Percentiles rank a stretch among this genome's conserved stretches.
phyloP scores from a whole-genome alignment of 2,329 filamentous ascomycete genomes.

The Conoideocrella luteorostrata region DNA sequence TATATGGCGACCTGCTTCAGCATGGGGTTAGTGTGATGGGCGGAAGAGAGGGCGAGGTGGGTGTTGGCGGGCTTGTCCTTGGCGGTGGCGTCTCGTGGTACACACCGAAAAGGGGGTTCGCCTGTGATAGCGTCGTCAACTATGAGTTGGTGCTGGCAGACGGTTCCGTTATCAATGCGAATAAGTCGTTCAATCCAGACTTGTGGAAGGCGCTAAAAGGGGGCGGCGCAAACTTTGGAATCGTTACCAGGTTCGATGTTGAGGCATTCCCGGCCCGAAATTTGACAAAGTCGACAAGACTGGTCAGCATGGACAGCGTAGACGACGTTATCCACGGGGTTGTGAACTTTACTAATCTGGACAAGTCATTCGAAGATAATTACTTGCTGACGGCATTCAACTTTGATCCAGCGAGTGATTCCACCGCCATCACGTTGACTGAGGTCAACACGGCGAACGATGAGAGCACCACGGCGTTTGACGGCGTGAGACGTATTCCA shows the following conservation, averaged over 20 bases:
- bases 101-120: background rate
- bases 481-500: no score
- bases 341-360: background rate
- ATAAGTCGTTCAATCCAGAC: constrained; percentile 22
- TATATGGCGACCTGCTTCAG: background rate
- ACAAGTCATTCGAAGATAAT: no score
- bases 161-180: background rate
- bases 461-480: no score
- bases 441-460: no score
- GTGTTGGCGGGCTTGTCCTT: constrained; percentile 3
- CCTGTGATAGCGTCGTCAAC: background rate
- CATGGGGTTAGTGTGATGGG: constrained; percentile 1
- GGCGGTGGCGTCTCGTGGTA: constrained; percentile 5
- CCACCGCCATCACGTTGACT: no score
- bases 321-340: background rate
- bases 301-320: no score
- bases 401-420: no score
- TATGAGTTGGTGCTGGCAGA: background rate
- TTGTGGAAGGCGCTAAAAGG: constrained; percentile 38
- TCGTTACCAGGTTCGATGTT: constrained; percentile 18
- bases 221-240: constrained; percentile 38
- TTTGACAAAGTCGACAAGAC: background rate
- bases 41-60: constrained; percentile 1
- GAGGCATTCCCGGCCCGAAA: constrained; percentile 8
- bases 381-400: no score